Evolutionary conservation across 2,329 filamentous ascomycete genomes (phyloP), one percentile per base, ranked within the genome.

Genomic region (Leptoxyphium fumago): DNA sequence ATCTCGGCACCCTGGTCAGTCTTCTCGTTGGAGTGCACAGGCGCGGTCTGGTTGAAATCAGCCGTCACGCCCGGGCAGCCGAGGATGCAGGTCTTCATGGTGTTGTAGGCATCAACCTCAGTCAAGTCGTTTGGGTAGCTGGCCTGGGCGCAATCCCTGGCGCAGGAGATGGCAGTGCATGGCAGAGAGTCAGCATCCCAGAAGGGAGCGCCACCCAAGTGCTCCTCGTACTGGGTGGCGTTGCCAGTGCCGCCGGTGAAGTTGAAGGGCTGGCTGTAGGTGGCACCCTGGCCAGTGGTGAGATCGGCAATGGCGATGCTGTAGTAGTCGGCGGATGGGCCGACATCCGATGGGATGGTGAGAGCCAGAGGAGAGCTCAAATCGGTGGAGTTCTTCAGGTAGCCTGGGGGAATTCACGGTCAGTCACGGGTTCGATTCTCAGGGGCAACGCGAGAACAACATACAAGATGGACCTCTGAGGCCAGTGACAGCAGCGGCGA

Each of bases 341-440:
- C 59, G 14, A 62, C 52, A 38, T 48, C 43, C 36, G 57, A 51
- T 3, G 61, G 59, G 45, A 63, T 58, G 15, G 50, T 55, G 21
- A 61, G 47, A 43, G 50, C 52, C 38, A 59, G 29, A n/a, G 49
- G 43, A 6, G 57, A 55, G 13, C 50, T 44, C 40, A 57, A 52
- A 34, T 52, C 47, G 10, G 55, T 60, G 10, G 52, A 53, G 52
- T 61, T 62, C 40, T 55, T 39, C 29, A 63, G 58, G 46, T 57
- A 60, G 53, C 59, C 55, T 58, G 45, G 13, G 7, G 21, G 21
- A 3, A 7, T 11, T 15, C 6, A 30, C 13, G 29, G 32, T 43
- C 10, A 45, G 40, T 6, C 10, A 17, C 18, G 10, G 26, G 14
- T 40, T 39, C 8, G 8, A 10, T 17, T 36, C 11, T 9, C 11